Conservation (phyloP, 106 monocot genomes). For the Dendrobium nobile region DNA sequence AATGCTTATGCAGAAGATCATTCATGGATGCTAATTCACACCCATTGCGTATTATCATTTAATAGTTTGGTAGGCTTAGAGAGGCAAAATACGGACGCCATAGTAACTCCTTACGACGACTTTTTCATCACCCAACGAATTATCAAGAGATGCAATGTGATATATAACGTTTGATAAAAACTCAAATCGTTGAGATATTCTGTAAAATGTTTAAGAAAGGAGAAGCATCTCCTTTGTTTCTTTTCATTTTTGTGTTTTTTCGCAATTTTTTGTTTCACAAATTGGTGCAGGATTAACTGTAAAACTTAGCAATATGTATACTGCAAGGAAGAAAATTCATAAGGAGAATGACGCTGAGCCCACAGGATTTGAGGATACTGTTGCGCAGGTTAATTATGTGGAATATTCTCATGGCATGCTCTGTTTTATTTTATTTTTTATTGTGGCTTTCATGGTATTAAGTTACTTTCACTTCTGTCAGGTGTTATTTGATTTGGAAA, state of each 20-base stretch:
- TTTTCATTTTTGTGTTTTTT: not conserved
- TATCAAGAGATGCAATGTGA: not conserved
- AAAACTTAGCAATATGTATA: slow-evolving; percentile 12
- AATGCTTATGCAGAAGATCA: not conserved
- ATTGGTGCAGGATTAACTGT: not conserved
- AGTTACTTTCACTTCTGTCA: slow-evolving; percentile 9
- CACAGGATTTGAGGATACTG: slow-evolving; percentile 19
- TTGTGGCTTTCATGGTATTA: not conserved
- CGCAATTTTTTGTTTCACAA: not conserved
- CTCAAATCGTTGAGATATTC: not conserved
- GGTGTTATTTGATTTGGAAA: slow-evolving; percentile 89
- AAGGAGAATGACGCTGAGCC: slow-evolving; percentile 22
- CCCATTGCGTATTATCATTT: not conserved
- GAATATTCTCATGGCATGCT: not conserved
- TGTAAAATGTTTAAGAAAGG: not conserved
- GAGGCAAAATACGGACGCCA: not conserved
- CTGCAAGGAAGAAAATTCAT: slow-evolving; percentile 23
- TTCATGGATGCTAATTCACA: not conserved
- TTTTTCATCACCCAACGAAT: not conserved
- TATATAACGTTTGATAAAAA: not conserved
- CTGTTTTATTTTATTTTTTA: not conserved
- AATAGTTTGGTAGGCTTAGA: not conserved
- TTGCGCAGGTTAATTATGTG: slow-evolving; percentile 14
- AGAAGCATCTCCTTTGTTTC: not conserved
- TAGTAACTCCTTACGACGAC: not conserved